Base-by-base conservation (phyloP, 2,329 filamentous ascomycete species). In the Penicillium rolfsii region DNA sequence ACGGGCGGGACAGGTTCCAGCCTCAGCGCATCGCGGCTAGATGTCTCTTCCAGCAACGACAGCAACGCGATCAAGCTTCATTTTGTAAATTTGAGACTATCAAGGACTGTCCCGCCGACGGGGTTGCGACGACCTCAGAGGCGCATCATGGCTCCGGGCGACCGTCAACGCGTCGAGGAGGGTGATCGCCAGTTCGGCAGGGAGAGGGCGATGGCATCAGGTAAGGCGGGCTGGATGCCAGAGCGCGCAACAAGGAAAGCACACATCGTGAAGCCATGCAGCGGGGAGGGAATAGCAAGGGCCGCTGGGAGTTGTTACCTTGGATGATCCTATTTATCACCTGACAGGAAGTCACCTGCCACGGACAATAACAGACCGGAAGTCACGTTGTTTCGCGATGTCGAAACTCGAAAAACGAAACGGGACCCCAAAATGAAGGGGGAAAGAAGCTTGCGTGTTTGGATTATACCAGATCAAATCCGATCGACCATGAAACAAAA, bases 341-440 rank as follows among this genome's bases (percentile, higher is more conserved):
- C 75, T 78, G 76, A 78, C 76, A 74, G 67, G 67, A 78, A 76
- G 76, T 78, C 76, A 78, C 76, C 74, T 77, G 75, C 74, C 71
- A 71, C 70, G 70, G 73, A 73, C 71, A 72, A 74, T 71, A 77
- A 75, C 71, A 76, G 68, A 67, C 54, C 61, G 59, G 62, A 69
- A 64, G 69, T 68, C 68, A 69, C 66, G 66, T 69, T 68, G 67
- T 68, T 67, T 67, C 60, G 66, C 64, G 66, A 68, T 68, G 64
- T 65, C 54, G 63, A 64, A 70, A 66, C 66, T 70, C 71, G 64
- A 64, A 70, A 70, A 70, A 63, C 65, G 61, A 59, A 45, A 65
- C 64, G 59, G 58, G 43, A 65, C 64, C 64, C 58, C 58, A 64
- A 69, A 67, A 63, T 61, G 60, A 52, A 38, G 63, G 68, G 69